These are phyloP conservation scores for Aureobasidium sp. DNA, from an alignment of 2,329 filamentous ascomycete genomes.

Conservation along the genomic window DNA sequence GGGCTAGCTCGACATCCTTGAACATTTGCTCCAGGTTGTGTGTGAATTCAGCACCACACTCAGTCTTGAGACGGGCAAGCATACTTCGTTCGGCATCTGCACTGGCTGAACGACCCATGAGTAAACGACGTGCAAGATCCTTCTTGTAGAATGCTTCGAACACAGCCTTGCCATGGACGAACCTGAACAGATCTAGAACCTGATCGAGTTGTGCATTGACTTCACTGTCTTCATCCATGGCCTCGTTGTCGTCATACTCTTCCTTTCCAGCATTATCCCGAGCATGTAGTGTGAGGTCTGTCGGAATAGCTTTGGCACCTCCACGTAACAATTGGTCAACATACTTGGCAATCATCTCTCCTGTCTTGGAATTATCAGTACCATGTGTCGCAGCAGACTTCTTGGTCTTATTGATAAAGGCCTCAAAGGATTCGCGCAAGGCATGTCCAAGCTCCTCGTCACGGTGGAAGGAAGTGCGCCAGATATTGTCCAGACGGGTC, in stretches of 20 bases:
- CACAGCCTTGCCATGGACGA: slow-evolving; percentile 93
- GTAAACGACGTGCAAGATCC: slow-evolving; percentile 77
- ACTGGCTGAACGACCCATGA: slow-evolving; percentile 89
- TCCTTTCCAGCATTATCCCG: slow-evolving; percentile 52
- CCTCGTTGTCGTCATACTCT: slow-evolving; percentile 53
- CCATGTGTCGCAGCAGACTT: slow-evolving; percentile 65
- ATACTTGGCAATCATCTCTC: slow-evolving; percentile 98
- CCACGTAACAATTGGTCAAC: slow-evolving; percentile 83
- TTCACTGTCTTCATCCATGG: slow-evolving; percentile 83
- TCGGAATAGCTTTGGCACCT: slow-evolving; percentile 75
- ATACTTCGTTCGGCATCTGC: slow-evolving; percentile 94
- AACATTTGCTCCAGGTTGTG: slow-evolving; percentile 99
- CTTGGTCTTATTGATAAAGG: slow-evolving; percentile 84
- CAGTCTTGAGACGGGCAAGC: slow-evolving; percentile 82
- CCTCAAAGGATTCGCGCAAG: slow-evolving; percentile 77
- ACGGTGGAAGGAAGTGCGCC: slow-evolving; percentile 67
- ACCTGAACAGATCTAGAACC: slow-evolving; percentile 88
- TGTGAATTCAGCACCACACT: slow-evolving; percentile 90
- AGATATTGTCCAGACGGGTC: slow-evolving; percentile 67
- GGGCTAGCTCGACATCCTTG: slow-evolving; percentile 89
- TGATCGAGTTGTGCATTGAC: slow-evolving; percentile 88
- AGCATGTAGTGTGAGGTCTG: slow-evolving; percentile 52
- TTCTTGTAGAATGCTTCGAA: slow-evolving; percentile 99
- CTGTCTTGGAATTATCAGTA: slow-evolving; percentile 84
- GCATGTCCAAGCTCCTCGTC: slow-evolving; percentile 71